Evolutionary conservation across 371 early-diverging fungal genomes (phyloP).

Genomic region (Amoeboaphelidium protococcarum): DNA sequence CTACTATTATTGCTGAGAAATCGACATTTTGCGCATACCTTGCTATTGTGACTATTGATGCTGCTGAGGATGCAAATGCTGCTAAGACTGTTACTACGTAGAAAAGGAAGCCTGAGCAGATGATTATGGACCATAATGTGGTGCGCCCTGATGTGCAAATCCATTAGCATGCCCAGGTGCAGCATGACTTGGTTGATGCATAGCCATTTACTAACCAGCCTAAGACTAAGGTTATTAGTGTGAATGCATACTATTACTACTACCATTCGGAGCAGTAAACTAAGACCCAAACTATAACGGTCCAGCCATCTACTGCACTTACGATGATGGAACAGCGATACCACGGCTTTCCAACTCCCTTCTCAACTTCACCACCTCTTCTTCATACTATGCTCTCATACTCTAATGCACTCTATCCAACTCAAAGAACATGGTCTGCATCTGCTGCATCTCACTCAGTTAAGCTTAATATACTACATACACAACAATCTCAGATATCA

Average conservation of each 20-base stretch:
- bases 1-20: no score
- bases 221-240: no score
- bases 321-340: not conserved
- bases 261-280: no score
- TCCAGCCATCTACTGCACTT: conserved; percentile 6
- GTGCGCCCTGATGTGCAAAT: no score
- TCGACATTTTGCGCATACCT: conserved; percentile 1
- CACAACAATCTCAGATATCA: not conserved
- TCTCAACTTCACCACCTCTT: conserved; percentile 38
- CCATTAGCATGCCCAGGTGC: no score
- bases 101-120: no score
- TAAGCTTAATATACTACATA: conserved; percentile 6
- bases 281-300: no score
- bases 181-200: no score
- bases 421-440: conserved; percentile 46
- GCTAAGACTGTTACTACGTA: conserved; percentile 1
- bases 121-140: no score
- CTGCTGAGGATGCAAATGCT: conserved; percentile 1
- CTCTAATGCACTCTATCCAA: conserved; percentile 45
- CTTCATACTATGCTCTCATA: conserved; percentile 52
- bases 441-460: conserved; percentile 35
- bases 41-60: conserved; percentile 2
- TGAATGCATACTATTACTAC: no score
- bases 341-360: conserved; percentile 36
- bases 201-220: no score